These are phyloP conservation scores for Pigoraptor vietnamica DNA, from an alignment of 78 protist genomes.

Conservation along the genomic window DNA sequence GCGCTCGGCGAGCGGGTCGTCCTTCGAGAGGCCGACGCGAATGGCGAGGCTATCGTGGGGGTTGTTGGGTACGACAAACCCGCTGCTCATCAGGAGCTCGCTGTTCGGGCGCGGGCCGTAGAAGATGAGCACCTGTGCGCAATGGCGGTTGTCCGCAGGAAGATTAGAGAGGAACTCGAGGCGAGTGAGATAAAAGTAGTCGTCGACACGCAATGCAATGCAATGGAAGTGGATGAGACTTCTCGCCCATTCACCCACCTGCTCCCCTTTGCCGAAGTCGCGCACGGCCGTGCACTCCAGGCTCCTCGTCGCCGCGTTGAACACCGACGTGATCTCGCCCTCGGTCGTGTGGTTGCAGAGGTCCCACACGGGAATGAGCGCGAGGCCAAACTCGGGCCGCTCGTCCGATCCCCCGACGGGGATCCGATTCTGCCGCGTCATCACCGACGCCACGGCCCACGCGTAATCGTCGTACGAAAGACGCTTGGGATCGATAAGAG, in stretches of 20 bases:
- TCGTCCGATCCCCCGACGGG: neutral
- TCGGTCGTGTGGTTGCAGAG: neutral
- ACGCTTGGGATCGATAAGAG: neutral
- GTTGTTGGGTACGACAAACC: neutral
- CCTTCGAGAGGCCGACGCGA: neutral
- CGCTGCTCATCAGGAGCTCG: neutral
- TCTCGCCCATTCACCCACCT: neutral
- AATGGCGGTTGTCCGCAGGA: too few relatives aligned
- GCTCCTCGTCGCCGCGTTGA: neutral
- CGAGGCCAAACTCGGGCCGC: neutral
- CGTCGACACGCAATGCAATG: too few relatives aligned
- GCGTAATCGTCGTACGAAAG: neutral
- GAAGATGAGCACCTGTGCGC: neutral
- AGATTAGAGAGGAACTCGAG: too few relatives aligned
- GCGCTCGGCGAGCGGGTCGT: neutral
- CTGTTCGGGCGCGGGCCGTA: neutral
- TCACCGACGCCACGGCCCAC: neutral
- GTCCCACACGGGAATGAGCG: slow-evolving; percentile 5
- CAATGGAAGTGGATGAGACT: too few relatives aligned
- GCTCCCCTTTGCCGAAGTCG: neutral
- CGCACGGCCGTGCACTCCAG: neutral
- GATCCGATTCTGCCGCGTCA: neutral
- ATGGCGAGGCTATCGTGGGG: neutral
- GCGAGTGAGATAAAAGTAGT: too few relatives aligned
- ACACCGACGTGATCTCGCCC: neutral